Evolutionary conservation across 768 basidiomycete species (phyloP), one percentile per base, ranked within the genome.

Genomic region (Imleria badia): DNA sequence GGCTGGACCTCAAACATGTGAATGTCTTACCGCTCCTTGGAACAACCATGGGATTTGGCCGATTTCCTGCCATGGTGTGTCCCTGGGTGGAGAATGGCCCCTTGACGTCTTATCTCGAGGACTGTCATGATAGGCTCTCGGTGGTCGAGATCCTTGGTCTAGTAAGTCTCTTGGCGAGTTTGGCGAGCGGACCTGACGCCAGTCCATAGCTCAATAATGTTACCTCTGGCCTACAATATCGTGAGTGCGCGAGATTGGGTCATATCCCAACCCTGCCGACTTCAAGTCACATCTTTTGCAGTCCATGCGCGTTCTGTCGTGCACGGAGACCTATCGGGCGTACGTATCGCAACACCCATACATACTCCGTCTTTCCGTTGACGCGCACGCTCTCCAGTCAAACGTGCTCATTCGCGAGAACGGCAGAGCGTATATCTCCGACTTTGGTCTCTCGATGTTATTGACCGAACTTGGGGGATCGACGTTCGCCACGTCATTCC

Each of bases 331-430:
- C 43, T 65, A 26, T 62, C 63, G 6, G 64, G 58, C 8, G 60
- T 62, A 38, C 14, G 63, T 33, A 15, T 19, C 6, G 5, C 34
- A 12, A 20, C 29, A 15, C 17, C 22, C 44, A 14, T 6, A 6
- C 41, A 13, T 2, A 8, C 33, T 19, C 22, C 23, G 4, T 23
- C 15, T 17, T 14, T 22, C 6, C 20, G 5, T 44, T 54, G 31
- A 34, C 23, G 30, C 7, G 14, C 22, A 43, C 10, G 3, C 23
- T 33, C 23, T 40, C 26, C 17, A 78, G 76, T 73, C 73, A 23
- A 80, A 80, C 52, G 72, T 79, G 15, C 72, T 80, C 19, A 70
- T 79, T 15, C 69, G 70, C 9, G 65, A 63, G 12, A 51, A 65
- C 5, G 68, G 70, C 3, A 62, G 64, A 19, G 76, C 77, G 2